phyloP scores from a whole-genome alignment of 2,329 filamentous ascomycete genomes.

The Gnomoniopsis smithogilvyi region DNA sequence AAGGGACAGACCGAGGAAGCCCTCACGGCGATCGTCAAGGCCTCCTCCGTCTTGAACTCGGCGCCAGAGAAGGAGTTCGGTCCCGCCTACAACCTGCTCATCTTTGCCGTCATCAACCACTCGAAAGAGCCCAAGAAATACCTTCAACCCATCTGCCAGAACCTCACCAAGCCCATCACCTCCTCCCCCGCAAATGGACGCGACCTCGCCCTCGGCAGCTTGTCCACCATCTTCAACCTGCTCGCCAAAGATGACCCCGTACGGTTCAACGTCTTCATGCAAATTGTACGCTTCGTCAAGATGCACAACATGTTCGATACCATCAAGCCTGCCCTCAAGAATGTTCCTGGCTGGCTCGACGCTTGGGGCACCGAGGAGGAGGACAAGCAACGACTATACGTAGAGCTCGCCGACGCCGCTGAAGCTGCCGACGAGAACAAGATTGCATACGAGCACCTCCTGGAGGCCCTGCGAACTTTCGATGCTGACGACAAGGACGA shows the following conservation, averaged over 20 bases:
- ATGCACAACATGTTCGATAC: constrained; percentile 74
- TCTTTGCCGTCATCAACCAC: constrained; percentile 80
- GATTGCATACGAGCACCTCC: constrained; percentile 64
- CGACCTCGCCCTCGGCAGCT: constrained; percentile 81
- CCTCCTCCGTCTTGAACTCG: constrained; percentile 72
- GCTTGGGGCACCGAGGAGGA: constrained; percentile 81
- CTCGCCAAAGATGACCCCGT: constrained; percentile 72
- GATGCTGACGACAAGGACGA: constrained; percentile 54
- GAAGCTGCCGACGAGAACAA: constrained; percentile 71
- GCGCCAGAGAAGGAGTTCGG: constrained; percentile 97
- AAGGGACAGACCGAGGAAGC: constrained; percentile 80
- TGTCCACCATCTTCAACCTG: constrained; percentile 97
- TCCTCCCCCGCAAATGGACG: constrained; percentile 83
- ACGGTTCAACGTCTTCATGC: constrained; percentile 86
- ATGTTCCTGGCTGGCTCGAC: constrained; percentile 76
- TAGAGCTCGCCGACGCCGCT: constrained; percentile 78
- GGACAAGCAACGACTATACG: constrained; percentile 79
- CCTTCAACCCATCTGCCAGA: constrained; percentile 83
- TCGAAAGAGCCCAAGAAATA: constrained; percentile 81
- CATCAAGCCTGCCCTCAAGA: constrained; percentile 77
- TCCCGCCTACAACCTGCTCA: constrained; percentile 92
- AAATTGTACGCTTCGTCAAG: constrained; percentile 82
- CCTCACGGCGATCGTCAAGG: constrained; percentile 83
- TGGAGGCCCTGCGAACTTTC: constrained; percentile 61
- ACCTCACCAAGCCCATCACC: constrained; percentile 82